Conservation (phyloP, 2,329 filamentous ascomycete genomes). For the Aspergillus ibericus region DNA sequence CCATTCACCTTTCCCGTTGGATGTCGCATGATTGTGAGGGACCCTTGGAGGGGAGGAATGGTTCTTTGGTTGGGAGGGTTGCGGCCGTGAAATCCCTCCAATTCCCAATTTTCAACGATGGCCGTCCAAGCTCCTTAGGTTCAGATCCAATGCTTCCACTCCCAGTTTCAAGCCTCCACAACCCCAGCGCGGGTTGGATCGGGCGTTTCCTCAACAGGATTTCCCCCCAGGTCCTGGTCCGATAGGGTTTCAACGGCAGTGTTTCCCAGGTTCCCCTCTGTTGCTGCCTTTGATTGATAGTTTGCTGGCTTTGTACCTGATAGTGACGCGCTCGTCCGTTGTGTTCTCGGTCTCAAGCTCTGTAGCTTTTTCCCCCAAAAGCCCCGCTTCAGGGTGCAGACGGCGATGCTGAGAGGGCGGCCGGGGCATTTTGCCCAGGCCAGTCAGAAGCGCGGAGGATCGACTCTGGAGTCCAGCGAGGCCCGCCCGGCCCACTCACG, state of each 20-base stretch:
- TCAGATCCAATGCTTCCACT: not conserved
- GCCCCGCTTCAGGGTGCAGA: not conserved
- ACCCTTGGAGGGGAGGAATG: not conserved
- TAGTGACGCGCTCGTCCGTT: no score
- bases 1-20: not conserved
- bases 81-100: slow-evolving; percentile 3
- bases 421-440: slow-evolving; percentile 15
- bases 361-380: not conserved
- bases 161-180: not conserved
- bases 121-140: slow-evolving; percentile 2
- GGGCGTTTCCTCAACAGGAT: not conserved
- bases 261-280: not conserved
- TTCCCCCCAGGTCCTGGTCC: not conserved
- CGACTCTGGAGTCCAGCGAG: slow-evolving; percentile 16
- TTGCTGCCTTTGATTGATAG: no score
- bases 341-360: no score
- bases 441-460: slow-evolving; percentile 26
- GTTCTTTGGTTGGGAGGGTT: not conserved
- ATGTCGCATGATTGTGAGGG: not conserved
- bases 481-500: slow-evolving; percentile 22
- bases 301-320: not conserved
- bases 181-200: not conserved
- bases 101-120: not conserved
- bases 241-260: not conserved
- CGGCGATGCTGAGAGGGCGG: slow-evolving; percentile 2